Evolutionary conservation across 495 filamentous ascomycete species (phyloP).

Genomic region (Penicillium riverlandense): DNA sequence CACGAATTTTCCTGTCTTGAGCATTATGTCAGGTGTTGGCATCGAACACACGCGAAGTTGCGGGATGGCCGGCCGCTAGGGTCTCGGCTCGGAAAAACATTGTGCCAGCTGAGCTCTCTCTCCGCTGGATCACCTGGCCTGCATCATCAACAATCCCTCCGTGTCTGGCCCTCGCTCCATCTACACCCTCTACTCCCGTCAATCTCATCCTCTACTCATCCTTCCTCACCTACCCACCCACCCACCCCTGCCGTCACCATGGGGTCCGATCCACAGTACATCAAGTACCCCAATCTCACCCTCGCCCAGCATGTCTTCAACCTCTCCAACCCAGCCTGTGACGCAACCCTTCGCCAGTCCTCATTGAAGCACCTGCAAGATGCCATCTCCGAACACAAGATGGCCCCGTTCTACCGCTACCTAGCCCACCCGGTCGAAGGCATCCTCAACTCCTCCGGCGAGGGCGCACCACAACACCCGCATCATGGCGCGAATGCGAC

Average conservation of each 20-base stretch:
- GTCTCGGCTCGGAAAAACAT: conserved; percentile 27
- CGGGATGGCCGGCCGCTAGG: background rate
- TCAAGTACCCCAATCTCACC: conserved; percentile 85
- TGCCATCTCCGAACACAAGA: conserved; percentile 87
- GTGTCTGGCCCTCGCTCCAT: too few species aligned
- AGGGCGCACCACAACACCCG: conserved; percentile 56
- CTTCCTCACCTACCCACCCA: conserved; percentile 7
- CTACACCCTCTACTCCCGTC: conserved; percentile 16
- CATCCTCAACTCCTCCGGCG: conserved; percentile 71
- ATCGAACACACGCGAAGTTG: too few species aligned
- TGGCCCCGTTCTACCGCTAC: conserved; percentile 94
- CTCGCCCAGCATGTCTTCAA: conserved; percentile 97
- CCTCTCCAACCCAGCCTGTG: conserved; percentile 80
- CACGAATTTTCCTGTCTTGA: too few species aligned
- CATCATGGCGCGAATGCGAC: conserved; percentile 48
- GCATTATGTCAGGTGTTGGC: too few species aligned
- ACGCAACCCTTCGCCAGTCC: conserved; percentile 57
- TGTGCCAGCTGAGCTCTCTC: conserved; percentile 34
- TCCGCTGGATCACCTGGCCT: conserved; percentile 10
- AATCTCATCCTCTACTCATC: conserved; percentile 7
- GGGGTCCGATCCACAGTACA: conserved; percentile 96
- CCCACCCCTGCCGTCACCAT: conserved; percentile 45
- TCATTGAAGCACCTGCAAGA: conserved; percentile 82
- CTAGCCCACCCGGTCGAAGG: conserved; percentile 92
- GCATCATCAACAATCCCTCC: background rate